phyloP scores from a whole-genome alignment of 2,329 filamentous ascomycete species.

The Verticillium zaregamsianum region DNA sequence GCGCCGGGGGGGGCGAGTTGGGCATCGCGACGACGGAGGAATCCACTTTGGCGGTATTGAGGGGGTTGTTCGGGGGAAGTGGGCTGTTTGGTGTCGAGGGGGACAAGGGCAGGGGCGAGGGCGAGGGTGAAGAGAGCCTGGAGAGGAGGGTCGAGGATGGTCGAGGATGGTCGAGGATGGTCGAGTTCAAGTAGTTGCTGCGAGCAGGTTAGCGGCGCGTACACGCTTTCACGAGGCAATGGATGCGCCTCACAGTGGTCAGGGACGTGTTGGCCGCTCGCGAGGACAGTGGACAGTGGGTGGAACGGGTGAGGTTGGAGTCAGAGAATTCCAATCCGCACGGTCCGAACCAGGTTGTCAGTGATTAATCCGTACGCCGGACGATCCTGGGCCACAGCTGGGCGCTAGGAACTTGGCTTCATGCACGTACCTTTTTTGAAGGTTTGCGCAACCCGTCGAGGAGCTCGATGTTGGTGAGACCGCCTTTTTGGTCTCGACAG shows the following conservation, averaged over 20 bases:
- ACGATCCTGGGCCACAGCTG: not conserved
- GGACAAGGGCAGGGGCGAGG: not conserved
- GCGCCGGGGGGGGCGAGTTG: slow-evolving; percentile 40
- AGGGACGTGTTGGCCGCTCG: not conserved
- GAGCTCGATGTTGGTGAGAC: no score
- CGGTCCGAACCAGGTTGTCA: slow-evolving; percentile 17
- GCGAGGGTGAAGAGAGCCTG: not conserved
- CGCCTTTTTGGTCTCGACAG: no score
- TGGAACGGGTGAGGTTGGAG: slow-evolving; percentile 15
- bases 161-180: not conserved
- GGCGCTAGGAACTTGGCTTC: slow-evolving; percentile 1
- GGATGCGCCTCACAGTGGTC: not conserved
- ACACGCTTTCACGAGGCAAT: not conserved
- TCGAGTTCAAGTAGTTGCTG: not conserved
- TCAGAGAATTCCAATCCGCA: slow-evolving; percentile 20
- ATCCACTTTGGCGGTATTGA: slow-evolving; percentile 16
- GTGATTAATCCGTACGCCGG: slow-evolving; percentile 12
- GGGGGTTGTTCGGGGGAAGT: slow-evolving; percentile 17
- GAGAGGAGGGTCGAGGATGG: no score
- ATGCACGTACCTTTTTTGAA: not conserved
- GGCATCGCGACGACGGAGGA: slow-evolving; percentile 34
- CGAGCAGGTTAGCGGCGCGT: not conserved
- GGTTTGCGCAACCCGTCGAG: not conserved
- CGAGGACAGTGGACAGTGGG: slow-evolving; percentile 1
- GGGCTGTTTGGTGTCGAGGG: slow-evolving; percentile 1